These are phyloP conservation scores for Sugiyamaella neomexicana DNA, from an alignment of 1,139 yeast genomes.

Conservation along the genomic window DNA sequence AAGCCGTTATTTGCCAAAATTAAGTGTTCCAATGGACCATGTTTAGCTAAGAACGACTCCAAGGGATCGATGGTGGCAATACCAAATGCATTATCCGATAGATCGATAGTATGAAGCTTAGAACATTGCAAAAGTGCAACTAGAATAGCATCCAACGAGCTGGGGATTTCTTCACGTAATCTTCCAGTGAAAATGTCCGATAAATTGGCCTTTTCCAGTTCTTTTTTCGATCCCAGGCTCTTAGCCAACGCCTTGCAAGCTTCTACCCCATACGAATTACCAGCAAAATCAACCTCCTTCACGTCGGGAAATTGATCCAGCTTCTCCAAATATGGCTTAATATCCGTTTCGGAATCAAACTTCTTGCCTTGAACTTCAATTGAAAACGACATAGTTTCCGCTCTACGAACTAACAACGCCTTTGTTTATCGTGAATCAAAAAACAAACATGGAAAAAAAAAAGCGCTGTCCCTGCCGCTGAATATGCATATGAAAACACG, in stretches of 20 bases:
- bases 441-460: not conserved
- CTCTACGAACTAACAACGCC: no score
- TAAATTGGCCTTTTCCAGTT: constrained; percentile 65
- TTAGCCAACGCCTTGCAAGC: constrained; percentile 75
- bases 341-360: constrained; percentile 71
- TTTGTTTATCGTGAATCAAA: not conserved
- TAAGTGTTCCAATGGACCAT: constrained; percentile 78
- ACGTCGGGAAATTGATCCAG: constrained; percentile 48
- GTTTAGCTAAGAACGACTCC: constrained; percentile 72
- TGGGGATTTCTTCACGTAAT: constrained; percentile 90
- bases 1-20: constrained; percentile 91
- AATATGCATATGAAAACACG: constrained; percentile 2
- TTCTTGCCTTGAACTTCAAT: constrained; percentile 77
- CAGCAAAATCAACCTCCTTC: constrained; percentile 73
- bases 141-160: constrained; percentile 67
- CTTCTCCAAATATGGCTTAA: constrained; percentile 61
- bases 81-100: constrained; percentile 96
- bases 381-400: constrained; percentile 42
- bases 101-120: constrained; percentile 68
- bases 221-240: constrained; percentile 47
- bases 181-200: constrained; percentile 95
- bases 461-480: not conserved
- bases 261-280: constrained; percentile 91
- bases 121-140: constrained; percentile 71
- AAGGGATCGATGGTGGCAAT: constrained; percentile 91